These are phyloP conservation scores for Pyrenophora teres DNA, from an alignment of 2,329 filamentous ascomycete genomes.

Conservation along the genomic window DNA sequence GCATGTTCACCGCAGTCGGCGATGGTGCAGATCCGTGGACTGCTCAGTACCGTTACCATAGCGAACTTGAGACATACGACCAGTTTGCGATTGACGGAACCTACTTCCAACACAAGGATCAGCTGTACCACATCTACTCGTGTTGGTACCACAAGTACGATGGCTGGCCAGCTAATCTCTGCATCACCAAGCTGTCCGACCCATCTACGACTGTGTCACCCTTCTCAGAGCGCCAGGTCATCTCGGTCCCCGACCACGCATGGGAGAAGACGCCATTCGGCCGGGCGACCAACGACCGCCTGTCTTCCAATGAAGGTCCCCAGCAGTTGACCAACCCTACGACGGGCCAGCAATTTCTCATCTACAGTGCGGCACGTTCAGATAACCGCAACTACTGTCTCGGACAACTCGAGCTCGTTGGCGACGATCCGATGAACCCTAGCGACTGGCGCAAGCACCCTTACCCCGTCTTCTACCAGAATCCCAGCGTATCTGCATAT, in stretches of 20 bases:
- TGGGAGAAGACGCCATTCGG: constrained; percentile 60
- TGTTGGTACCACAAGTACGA: constrained; percentile 52
- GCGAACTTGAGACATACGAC: constrained; percentile 56
- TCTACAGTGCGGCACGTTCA: constrained; percentile 56
- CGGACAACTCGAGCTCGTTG: constrained; percentile 56
- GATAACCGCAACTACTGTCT: constrained; percentile 61
- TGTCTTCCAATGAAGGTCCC: constrained; percentile 57
- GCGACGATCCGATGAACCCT: constrained; percentile 56
- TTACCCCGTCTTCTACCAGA: constrained; percentile 56
- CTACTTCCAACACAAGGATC: constrained; percentile 53
- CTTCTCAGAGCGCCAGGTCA: constrained; percentile 54
- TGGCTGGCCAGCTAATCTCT: constrained; percentile 58
- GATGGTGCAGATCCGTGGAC: constrained; percentile 52
- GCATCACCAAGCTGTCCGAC: constrained; percentile 56
- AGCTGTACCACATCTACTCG: constrained; percentile 48
- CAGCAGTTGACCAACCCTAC: constrained; percentile 55
- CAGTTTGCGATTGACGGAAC: constrained; percentile 61
- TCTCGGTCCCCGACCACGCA: constrained; percentile 54
- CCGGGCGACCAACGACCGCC: constrained; percentile 52
- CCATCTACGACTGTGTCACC: constrained; percentile 55
- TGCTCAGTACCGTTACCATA: constrained; percentile 52
- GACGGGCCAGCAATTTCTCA: constrained; percentile 56
- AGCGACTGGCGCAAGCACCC: constrained; percentile 56
- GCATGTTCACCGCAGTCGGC: constrained; percentile 58
- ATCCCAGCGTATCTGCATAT: constrained; percentile 51